A percentile compares a stretch with the other conserved stretches of the same genome.
These are phyloP conservation scores for Fermentozyma sake DNA, from an alignment of 1,139 yeast species.

Conservation along the genomic window DNA sequence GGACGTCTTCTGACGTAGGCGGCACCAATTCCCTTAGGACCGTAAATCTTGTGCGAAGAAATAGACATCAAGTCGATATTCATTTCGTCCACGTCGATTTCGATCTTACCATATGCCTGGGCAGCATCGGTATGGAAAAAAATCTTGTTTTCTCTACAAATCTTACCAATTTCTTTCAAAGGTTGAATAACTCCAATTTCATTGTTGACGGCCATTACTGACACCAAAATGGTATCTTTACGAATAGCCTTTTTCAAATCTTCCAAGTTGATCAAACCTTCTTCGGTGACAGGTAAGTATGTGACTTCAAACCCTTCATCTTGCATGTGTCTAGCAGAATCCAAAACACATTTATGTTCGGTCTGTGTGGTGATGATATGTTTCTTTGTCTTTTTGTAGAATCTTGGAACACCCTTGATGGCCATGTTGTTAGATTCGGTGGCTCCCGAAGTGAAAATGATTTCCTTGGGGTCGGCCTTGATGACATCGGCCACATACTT, in stretches of 20 bases:
- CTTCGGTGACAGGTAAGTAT: conserved; percentile 74
- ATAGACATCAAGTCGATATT: conserved; percentile 91
- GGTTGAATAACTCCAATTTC: conserved; percentile 99
- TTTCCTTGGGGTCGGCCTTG: conserved; percentile 94
- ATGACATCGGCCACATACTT: conserved; percentile 75
- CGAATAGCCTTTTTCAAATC: conserved; percentile 79
- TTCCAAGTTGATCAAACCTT: conserved; percentile 77
- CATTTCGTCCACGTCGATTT: conserved; percentile 87
- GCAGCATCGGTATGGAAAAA: conserved; percentile 99
- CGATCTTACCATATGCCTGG: conserved; percentile 93
- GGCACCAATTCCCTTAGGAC: conserved; percentile 98
- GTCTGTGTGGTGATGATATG: conserved; percentile 96
- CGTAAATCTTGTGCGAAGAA: conserved; percentile 94
- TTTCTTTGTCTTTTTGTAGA: conserved; percentile 82
- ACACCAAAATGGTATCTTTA: conserved; percentile 85
- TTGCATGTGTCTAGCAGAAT: conserved; percentile 89
- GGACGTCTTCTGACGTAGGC: conserved; percentile 95
- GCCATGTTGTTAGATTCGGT: conserved; percentile 96
- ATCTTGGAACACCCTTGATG: conserved; percentile 91
- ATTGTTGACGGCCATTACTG: conserved; percentile 97
- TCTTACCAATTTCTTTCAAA: conserved; percentile 82
- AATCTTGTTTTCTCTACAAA: conserved; percentile 82
- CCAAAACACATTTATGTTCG: conserved; percentile 96
- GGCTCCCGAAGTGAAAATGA: conserved; percentile 95
- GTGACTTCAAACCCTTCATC: conserved; percentile 98